A percentile compares a stretch with the other conserved stretches of the same genome.
These are phyloP conservation scores for Pterocarpus santalinus DNA, from an alignment of 306 rosid genomes.

Conservation along the genomic window DNA sequence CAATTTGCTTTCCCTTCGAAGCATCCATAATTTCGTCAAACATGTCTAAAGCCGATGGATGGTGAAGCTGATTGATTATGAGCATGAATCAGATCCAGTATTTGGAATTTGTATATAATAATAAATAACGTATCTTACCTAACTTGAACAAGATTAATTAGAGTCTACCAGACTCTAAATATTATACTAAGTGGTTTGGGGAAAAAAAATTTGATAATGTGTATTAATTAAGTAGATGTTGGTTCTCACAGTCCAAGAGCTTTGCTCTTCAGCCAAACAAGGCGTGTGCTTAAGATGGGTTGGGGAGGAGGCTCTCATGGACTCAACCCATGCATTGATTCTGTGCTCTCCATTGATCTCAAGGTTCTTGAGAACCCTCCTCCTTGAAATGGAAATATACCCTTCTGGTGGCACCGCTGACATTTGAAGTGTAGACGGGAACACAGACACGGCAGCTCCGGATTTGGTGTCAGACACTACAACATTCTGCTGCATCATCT, in stretches of 20 bases:
- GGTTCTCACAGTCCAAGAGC: constrained; percentile 74
- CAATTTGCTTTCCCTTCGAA: constrained; percentile 81
- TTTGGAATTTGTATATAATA: neutral
- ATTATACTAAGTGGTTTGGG: too few species aligned
- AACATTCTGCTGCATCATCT: constrained; percentile 88
- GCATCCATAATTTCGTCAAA: constrained; percentile 75
- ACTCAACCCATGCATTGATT: constrained; percentile 78
- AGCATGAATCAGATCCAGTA: constrained; percentile 28
- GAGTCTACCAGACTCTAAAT: neutral
- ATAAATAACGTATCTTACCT: too few species aligned
- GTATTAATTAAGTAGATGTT: neutral
- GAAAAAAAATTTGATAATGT: too few species aligned
- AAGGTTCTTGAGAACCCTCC: constrained; percentile 59
- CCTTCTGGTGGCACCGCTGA: constrained; percentile 60
- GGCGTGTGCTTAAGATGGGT: constrained; percentile 61
- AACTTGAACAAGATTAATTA: too few species aligned
- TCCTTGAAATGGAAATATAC: constrained; percentile 64
- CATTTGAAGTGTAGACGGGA: constrained; percentile 56
- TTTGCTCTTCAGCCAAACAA: constrained; percentile 53
- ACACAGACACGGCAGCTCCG: constrained; percentile 54
- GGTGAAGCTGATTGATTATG: constrained; percentile 56
- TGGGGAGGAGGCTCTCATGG: constrained; percentile 87
- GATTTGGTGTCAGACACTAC: constrained; percentile 58
- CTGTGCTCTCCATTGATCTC: constrained; percentile 74
- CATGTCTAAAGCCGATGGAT: constrained; percentile 85